Percentiles rank a stretch among this genome's conserved stretches.
phyloP scores from a whole-genome alignment of 805 yeast species.

The Lachancea sp. region DNA sequence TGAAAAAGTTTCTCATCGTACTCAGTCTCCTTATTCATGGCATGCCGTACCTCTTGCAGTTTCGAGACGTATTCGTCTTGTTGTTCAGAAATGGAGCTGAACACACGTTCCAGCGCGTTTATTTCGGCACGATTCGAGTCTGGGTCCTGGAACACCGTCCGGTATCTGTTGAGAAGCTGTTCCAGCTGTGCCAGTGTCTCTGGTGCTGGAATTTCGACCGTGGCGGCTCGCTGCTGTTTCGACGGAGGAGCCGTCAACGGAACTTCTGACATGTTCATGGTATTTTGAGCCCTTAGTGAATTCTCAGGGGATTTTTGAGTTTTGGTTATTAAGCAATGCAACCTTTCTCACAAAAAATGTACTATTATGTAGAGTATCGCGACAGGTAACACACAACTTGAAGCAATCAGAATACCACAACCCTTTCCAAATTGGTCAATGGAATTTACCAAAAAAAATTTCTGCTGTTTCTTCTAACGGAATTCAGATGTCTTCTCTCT shows the following conservation, averaged over 20 bases:
- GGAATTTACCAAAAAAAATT: too few relatives aligned
- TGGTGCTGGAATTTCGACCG: constrained; percentile 24
- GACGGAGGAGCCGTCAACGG: constrained; percentile 6
- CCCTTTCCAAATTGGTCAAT: too few relatives aligned
- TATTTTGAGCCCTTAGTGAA: neutral
- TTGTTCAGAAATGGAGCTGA: constrained; percentile 37
- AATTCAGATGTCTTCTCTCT: too few relatives aligned
- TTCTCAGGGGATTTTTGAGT: too few relatives aligned
- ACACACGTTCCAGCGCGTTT: constrained; percentile 38
- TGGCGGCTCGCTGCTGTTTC: neutral
- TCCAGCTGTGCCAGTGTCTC: constrained; percentile 24
- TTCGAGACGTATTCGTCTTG: constrained; percentile 34
- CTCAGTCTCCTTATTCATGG: constrained; percentile 17
- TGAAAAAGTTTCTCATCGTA: constrained; percentile 44
- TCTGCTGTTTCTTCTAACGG: too few relatives aligned
- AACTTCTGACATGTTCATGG: constrained; percentile 4
- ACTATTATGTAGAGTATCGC: too few relatives aligned
- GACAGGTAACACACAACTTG: too few relatives aligned
- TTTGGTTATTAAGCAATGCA: too few relatives aligned
- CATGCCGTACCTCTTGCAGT: constrained; percentile 26
- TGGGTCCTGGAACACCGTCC: constrained; percentile 25
- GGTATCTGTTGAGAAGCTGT: constrained; percentile 29
- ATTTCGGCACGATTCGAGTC: constrained; percentile 34
- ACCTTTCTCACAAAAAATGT: too few relatives aligned
- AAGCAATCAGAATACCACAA: too few relatives aligned